Evolutionary conservation across 768 basidiomycete genomes (phyloP).

Genomic region (Mycena polygramma): DNA sequence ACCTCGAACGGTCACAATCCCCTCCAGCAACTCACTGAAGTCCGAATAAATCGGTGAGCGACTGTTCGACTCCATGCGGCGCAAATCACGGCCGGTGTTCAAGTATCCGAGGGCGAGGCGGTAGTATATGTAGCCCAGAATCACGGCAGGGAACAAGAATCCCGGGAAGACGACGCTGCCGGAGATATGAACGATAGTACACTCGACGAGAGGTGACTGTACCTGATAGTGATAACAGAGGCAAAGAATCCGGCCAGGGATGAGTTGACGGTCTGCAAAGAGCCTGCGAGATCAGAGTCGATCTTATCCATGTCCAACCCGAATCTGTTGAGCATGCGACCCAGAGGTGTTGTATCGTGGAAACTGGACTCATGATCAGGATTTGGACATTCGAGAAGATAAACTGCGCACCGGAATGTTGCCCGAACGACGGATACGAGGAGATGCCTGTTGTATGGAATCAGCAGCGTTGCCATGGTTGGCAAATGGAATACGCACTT

Average conservation of each 20-base stretch:
- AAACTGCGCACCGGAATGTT: constrained; percentile 81
- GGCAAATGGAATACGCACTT: constrained; percentile 43
- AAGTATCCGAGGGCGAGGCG: constrained; percentile 78
- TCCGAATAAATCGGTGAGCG: constrained; percentile 88
- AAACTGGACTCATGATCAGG: constrained; percentile 25
- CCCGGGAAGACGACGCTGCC: constrained; percentile 77
- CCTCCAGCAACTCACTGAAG: constrained; percentile 86
- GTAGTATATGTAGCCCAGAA: constrained; percentile 84
- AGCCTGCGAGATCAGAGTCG: constrained; percentile 77
- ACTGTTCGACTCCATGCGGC: constrained; percentile 94
- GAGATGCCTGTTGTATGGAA: constrained; percentile 55
- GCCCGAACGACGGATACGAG: constrained; percentile 80
- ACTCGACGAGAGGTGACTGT: constrained; percentile 11
- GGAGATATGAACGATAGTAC: no score
- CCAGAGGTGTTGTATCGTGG: constrained; percentile 80
- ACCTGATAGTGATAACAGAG: constrained; percentile 80
- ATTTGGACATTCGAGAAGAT: background rate
- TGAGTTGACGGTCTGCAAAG: constrained; percentile 81
- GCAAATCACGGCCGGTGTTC: constrained; percentile 86
- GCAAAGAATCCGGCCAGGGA: constrained; percentile 84
- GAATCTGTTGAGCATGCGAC: constrained; percentile 89
- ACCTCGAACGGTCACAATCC: constrained; percentile 85
- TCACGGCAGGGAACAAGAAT: constrained; percentile 73
- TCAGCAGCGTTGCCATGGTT: constrained; percentile 40
- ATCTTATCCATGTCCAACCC: constrained; percentile 85